phyloP scores from a whole-genome alignment of 352 stramenopile species.

The Globisporangium alternatum region DNA sequence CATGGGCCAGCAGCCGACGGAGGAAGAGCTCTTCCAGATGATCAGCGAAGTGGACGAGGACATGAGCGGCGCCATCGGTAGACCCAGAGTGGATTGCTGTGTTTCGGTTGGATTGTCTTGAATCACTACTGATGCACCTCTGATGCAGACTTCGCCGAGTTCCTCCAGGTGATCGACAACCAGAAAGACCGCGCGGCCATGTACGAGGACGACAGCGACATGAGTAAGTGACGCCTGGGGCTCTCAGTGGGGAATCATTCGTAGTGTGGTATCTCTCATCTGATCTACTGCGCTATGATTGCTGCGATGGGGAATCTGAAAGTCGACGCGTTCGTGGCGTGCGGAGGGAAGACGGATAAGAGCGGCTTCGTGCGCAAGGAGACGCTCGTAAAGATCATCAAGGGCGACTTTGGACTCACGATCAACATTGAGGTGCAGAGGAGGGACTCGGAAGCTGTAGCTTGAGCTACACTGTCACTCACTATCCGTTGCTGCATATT shows the following conservation, averaged over 20 bases:
- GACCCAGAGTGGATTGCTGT: not conserved
- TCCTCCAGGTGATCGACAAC: conserved; percentile 97
- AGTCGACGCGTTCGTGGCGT: conserved; percentile 97
- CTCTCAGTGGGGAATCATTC: not conserved
- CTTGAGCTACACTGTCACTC: not conserved
- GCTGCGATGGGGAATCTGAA: not conserved
- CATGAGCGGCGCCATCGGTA: conserved; percentile 94
- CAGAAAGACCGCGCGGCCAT: conserved; percentile 95
- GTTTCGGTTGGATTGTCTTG: not conserved
- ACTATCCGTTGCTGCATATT: no score
- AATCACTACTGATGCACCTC: not conserved
- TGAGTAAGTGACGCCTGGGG: conserved; percentile 62
- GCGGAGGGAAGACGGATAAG: conserved; percentile 92
- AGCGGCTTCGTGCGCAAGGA: conserved; percentile 89
- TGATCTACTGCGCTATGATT: not conserved
- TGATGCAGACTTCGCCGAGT: conserved; percentile 94
- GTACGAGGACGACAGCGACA: conserved; percentile 96
- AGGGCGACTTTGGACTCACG: conserved; percentile 93
- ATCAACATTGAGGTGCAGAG: conserved; percentile 91
- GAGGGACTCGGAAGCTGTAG: no score
- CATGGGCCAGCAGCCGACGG: conserved; percentile 97
- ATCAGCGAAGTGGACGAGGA: conserved; percentile 89
- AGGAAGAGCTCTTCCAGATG: conserved; percentile 98
- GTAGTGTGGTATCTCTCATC: not conserved
- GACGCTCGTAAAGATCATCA: conserved; percentile 94